Evolutionary conservation across 139 green algal genomes (phyloP).

Genomic region (Chlorella sp.): DNA sequence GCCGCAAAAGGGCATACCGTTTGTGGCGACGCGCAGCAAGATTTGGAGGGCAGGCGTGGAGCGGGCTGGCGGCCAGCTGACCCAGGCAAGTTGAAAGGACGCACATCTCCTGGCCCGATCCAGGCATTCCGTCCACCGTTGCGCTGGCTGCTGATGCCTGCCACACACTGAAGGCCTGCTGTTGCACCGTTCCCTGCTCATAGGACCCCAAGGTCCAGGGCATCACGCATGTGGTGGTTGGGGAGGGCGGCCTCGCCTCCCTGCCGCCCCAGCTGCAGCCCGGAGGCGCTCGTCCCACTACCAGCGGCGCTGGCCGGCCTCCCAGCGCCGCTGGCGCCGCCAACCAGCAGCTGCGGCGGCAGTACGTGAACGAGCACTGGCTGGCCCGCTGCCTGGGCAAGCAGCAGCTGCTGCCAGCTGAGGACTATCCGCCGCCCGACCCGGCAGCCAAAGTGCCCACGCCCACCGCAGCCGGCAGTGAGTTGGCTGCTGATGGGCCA

Average conservation of each 20-base stretch:
- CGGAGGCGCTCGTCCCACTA: not conserved
- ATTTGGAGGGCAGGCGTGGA: not conserved
- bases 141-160: too few relatives aligned
- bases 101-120: too few relatives aligned
- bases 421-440: not conserved
- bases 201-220: not conserved
- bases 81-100: too few relatives aligned
- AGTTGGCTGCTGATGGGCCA: not conserved
- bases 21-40: not conserved
- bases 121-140: too few relatives aligned
- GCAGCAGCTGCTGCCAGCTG: not conserved
- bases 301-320: not conserved
- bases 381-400: conserved; percentile 10
- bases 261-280: conserved; percentile 21
- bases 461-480: not conserved
- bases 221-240: conserved; percentile 22
- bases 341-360: not conserved
- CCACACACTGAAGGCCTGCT: too few relatives aligned
- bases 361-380: conserved; percentile 8
- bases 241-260: not conserved
- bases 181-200: not conserved
- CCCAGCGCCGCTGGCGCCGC: not conserved
- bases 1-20: not conserved
- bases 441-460: not conserved
- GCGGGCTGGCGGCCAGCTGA: not conserved